A percentile compares a stretch with the other conserved stretches of the same genome.
These are phyloP conservation scores for Mycena albidolilacea DNA, from an alignment of 768 basidiomycete species.

Conservation along the genomic window DNA sequence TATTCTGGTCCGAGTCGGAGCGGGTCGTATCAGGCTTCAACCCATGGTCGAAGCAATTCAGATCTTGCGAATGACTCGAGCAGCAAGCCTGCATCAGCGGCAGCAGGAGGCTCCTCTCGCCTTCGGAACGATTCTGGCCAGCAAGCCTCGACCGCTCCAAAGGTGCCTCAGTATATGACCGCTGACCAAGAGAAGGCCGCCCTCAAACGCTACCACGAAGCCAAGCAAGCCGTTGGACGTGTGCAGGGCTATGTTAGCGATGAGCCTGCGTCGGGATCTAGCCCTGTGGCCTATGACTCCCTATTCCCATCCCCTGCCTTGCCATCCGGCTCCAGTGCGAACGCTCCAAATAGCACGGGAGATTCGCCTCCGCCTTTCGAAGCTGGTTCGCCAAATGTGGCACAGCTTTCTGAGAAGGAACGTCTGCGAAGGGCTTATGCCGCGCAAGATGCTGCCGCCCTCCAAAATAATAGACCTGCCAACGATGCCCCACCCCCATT, in stretches of 20 bases:
- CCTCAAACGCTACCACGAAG: conserved; percentile 76
- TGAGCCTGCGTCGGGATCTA: conserved; percentile 45
- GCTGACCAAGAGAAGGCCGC: conserved; percentile 86
- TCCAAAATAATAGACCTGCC: conserved; percentile 45
- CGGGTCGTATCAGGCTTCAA: conserved; percentile 39
- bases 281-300: conserved; percentile 74
- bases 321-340: conserved; percentile 48
- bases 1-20: conserved; percentile 42
- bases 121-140: conserved; percentile 18
- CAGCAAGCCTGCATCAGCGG: conserved; percentile 39
- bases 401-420: conserved; percentile 77
- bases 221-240: conserved; percentile 78
- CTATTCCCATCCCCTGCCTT: conserved; percentile 63
- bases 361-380: conserved; percentile 73
- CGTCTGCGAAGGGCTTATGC: conserved; percentile 74
- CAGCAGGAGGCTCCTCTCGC: conserved; percentile 34
- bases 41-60: conserved; percentile 45
- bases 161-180: conserved; percentile 66
- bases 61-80: conserved; percentile 42
- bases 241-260: conserved; percentile 58
- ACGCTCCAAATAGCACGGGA: conserved; percentile 46
- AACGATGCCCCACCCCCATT: conserved; percentile 45
- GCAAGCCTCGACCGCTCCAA: conserved; percentile 35
- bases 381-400: conserved; percentile 51
- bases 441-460: conserved; percentile 69